A percentile compares a stretch with the other conserved stretches of the same genome.
These are phyloP conservation scores for Fusarium pseudograminearum DNA, from an alignment of 2,329 filamentous ascomycete genomes.

Conservation along the genomic window DNA sequence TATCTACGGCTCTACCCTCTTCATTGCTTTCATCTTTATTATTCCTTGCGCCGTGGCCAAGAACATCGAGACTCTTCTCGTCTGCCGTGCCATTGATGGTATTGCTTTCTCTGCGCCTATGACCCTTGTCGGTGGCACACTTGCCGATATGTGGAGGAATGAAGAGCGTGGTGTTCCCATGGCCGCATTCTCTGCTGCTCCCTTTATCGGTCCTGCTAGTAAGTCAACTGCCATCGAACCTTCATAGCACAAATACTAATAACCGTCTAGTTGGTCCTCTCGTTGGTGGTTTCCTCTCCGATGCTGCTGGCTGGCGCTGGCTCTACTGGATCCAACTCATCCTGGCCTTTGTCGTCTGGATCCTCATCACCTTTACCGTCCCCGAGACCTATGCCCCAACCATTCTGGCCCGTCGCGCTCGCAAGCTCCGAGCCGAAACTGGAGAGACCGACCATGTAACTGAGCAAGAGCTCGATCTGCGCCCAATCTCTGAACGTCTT, in stretches of 20 bases:
- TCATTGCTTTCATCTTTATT: slow-evolving; percentile 80
- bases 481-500: slow-evolving; percentile 76
- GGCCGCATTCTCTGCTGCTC: slow-evolving; percentile 86
- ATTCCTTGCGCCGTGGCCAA: slow-evolving; percentile 82
- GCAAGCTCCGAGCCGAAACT: slow-evolving; percentile 76
- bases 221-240: slow-evolving; percentile 35
- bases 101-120: slow-evolving; percentile 89
- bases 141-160: slow-evolving; percentile 86
- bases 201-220: slow-evolving; percentile 83
- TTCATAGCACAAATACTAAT: slow-evolving; percentile 11
- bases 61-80: slow-evolving; percentile 81
- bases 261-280: slow-evolving; percentile 70
- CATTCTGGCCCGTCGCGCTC: slow-evolving; percentile 77
- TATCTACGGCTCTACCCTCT: slow-evolving; percentile 76
- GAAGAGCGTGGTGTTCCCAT: slow-evolving; percentile 89
- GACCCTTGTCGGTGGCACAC: slow-evolving; percentile 84
- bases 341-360: slow-evolving; percentile 74
- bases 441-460: slow-evolving; percentile 77
- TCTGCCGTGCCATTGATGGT: slow-evolving; percentile 82
- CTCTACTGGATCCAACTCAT: slow-evolving; percentile 91
- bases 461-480: slow-evolving; percentile 81
- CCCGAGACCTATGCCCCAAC: slow-evolving; percentile 89
- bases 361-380: slow-evolving; percentile 87
- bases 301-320: slow-evolving; percentile 82
- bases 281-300: slow-evolving; percentile 79